These are phyloP conservation scores for Cadophora luteo-olivacea DNA, from an alignment of 2,329 filamentous ascomycete species.

Conservation along the genomic window DNA sequence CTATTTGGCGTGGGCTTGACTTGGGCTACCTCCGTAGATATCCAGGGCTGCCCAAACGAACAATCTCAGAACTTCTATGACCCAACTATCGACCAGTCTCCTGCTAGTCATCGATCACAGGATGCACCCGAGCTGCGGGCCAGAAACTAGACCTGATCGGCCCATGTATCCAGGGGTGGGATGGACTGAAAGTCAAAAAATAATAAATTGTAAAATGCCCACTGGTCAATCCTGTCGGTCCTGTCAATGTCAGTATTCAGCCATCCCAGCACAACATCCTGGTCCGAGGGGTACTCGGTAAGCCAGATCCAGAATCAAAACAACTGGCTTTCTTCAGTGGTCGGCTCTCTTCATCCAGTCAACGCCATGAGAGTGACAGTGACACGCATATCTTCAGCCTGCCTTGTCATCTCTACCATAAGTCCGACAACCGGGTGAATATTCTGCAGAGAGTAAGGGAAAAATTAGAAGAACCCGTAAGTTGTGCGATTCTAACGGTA, in stretches of 20 bases:
- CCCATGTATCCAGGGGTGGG: neutral
- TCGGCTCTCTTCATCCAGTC: neutral
- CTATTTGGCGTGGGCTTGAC: constrained; percentile 14
- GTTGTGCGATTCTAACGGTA: constrained; percentile 28
- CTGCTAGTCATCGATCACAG: constrained; percentile 31
- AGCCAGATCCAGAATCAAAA: constrained; percentile 16
- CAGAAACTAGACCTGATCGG: neutral
- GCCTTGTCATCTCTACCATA: neutral
- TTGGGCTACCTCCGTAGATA: neutral
- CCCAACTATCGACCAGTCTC: neutral
- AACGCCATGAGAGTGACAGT: neutral
- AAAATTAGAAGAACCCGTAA: constrained; percentile 1
- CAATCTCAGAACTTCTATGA: neutral
- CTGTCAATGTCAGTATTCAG: neutral
- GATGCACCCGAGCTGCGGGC: constrained; percentile 31
- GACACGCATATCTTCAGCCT: neutral
- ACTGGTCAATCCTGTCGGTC: neutral
- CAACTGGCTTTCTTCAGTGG: neutral
- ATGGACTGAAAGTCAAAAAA: neutral
- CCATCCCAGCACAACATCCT: neutral
- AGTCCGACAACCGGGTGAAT: constrained; percentile 6
- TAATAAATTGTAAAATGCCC: neutral
- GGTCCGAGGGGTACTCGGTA: constrained; percentile 12
- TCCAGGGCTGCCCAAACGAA: constrained; percentile 14
- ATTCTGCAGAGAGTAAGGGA: constrained; percentile 3